Percentiles rank a stretch among this genome's conserved stretches.
Conservation (phyloP, 2,329 filamentous ascomycete genomes). For the Juglanconis oblonga region DNA sequence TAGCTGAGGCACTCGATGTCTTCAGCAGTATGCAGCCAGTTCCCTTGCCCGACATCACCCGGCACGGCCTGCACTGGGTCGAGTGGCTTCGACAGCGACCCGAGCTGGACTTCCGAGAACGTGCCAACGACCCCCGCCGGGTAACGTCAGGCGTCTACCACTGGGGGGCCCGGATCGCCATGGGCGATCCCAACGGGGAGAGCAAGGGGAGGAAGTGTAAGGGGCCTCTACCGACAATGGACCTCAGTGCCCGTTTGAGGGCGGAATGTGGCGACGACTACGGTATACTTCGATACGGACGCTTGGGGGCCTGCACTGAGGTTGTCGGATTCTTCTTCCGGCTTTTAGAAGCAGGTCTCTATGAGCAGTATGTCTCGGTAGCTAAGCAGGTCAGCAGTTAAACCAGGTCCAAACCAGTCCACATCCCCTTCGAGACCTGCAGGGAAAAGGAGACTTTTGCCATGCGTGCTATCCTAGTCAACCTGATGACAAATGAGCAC, state of each 20-base stretch:
- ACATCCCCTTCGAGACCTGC: constrained; percentile 4
- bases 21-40: constrained; percentile 12
- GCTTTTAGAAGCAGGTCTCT: constrained; percentile 9
- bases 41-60: constrained; percentile 11
- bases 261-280: too few relatives aligned
- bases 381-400: neutral
- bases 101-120: constrained; percentile 4
- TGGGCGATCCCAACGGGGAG: neutral
- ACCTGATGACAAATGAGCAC: constrained; percentile 13
- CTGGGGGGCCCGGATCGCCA: neutral
- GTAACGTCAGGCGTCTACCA: neutral
- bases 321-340: constrained; percentile 19
- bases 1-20: neutral
- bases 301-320: constrained; percentile 1
- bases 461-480: constrained; percentile 3
- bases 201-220: too few relatives aligned
- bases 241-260: neutral
- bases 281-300: too few relatives aligned
- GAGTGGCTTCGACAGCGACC: constrained; percentile 11
- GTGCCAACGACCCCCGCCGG: neutral
- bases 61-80: constrained; percentile 7
- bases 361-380: neutral
- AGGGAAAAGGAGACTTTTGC: neutral
- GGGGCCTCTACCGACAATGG: neutral
- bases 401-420: too few relatives aligned